Evolutionary conservation across 345 rosid genomes (phyloP), one percentile per base, ranked within the genome.

Genomic region (Turnera subulata): DNA sequence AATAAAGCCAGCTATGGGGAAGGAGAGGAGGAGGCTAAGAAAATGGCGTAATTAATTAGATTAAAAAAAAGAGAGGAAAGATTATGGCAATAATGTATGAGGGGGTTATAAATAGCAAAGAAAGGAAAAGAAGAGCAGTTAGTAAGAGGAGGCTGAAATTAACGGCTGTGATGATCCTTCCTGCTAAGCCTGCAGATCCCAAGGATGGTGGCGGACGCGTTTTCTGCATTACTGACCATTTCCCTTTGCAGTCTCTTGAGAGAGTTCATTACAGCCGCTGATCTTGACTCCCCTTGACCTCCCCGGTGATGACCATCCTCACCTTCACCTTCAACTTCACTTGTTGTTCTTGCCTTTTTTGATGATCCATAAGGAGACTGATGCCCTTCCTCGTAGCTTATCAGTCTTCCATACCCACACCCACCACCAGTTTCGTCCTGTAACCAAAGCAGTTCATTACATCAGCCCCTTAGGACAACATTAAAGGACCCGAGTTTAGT

Each of bases 401-500:
- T 50, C 10, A 56, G 10, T 46, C 58, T 61, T 1, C 61, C 21
- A 10, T 44, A 49, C 18, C 50, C 69, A 21, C 9, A 24, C 14
- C 8, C 9, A 49, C 8, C 0, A 68, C 76, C 86, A 32, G 73
- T 72, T 46, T 81, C 85, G 50, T 79, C 84, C 90, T 83, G 75
- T 76, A 67, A 60, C 69, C 39, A 14, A 2, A 14, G 0, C 20
- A 6, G 4, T 20, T 22, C 9, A 15, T 11, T 15, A 3, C 11
- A 37, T 21, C 18, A 6, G 35, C 35, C n/a, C n/a, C n/a, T n/a
- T n/a, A n/a, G n/a, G n/a, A n/a, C n/a, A n/a, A n/a, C n/a, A n/a
- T n/a, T n/a, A n/a, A n/a, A n/a, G n/a, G 17, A 1, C 21, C 22
- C 20, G 0, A 13, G 8, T 6, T 35, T 25, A 0, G 8, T 7